These are phyloP conservation scores for Globisporangium camurandrum DNA, from an alignment of 352 stramenopile genomes.

Conservation along the genomic window DNA sequence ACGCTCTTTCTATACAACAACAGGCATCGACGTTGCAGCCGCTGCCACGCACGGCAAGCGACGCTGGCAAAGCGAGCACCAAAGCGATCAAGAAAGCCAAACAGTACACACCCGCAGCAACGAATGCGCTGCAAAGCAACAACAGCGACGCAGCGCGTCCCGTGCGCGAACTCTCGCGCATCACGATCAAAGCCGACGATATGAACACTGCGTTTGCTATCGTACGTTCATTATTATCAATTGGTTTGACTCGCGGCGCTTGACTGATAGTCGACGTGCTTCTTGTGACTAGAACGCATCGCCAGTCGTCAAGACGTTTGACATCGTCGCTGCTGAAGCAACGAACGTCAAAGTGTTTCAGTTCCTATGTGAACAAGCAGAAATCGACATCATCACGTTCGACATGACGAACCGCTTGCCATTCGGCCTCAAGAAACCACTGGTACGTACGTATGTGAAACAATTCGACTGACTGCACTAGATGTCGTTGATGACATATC, in stretches of 20 bases:
- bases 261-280: not conserved
- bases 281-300: constrained; percentile 28
- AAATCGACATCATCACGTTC: constrained; percentile 80
- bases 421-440: constrained; percentile 71
- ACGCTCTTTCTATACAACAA: not conserved
- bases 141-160: constrained; percentile 13
- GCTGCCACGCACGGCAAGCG: constrained; percentile 30
- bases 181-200: constrained; percentile 75
- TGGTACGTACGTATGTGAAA: constrained; percentile 22
- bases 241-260: not conserved
- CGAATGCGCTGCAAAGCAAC: constrained; percentile 32
- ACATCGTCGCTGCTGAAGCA: constrained; percentile 69
- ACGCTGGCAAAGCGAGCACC: constrained; percentile 2
- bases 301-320: constrained; percentile 55
- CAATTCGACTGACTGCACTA: no score
- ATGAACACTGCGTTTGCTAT: constrained; percentile 51
- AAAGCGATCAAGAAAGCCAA: constrained; percentile 64
- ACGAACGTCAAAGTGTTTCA: constrained; percentile 69
- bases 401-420: constrained; percentile 71
- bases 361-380: constrained; percentile 69
- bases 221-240: constrained; percentile 20
- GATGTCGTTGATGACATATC: no score
- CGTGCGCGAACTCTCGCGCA: constrained; percentile 52
- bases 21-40: constrained; percentile 20
- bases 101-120: constrained; percentile 34